Evolutionary conservation across 169 alveolate species (phyloP).

Genomic region (Eimeria sp.): DNA sequence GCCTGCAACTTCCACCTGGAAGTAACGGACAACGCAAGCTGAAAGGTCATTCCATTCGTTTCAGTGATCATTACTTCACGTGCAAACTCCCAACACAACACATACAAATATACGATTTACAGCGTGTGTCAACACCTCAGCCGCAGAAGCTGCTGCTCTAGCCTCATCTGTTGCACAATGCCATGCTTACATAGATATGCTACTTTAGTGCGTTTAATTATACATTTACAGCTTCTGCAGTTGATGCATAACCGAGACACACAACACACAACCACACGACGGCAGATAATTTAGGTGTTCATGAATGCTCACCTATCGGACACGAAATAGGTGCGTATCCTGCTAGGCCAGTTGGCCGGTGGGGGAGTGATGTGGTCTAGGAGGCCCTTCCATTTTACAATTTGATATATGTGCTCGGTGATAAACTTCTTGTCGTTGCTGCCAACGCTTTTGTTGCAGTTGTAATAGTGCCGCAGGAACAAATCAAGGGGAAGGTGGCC

Average conservation of each 20-base stretch:
- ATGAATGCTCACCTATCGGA: constrained; percentile 80
- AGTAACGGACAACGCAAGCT: too few species aligned
- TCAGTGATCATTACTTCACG: too few species aligned
- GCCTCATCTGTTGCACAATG: too few species aligned
- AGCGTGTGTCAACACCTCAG: background rate
- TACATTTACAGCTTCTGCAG: background rate
- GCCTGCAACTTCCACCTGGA: too few species aligned
- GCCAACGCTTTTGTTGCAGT: constrained; percentile 70
- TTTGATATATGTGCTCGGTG: constrained; percentile 87
- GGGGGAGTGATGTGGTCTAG: constrained; percentile 89
- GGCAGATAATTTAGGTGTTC: too few species aligned
- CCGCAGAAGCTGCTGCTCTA: background rate
- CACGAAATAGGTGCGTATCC: constrained; percentile 87
- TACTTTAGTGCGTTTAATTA: too few species aligned
- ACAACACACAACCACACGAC: too few species aligned
- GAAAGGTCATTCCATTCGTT: too few species aligned
- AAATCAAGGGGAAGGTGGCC: constrained; percentile 79
- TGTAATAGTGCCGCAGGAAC: constrained; percentile 79
- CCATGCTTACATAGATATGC: too few species aligned
- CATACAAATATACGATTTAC: background rate
- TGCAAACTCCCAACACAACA: too few species aligned
- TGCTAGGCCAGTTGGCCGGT: constrained; percentile 88
- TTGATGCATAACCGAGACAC: too few species aligned
- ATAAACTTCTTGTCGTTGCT: constrained; percentile 87
- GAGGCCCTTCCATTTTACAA: constrained; percentile 89